These are phyloP conservation scores for Mesotaenium endlicherianum DNA, from an alignment of 139 green algal genomes.

Conservation along the genomic window DNA sequence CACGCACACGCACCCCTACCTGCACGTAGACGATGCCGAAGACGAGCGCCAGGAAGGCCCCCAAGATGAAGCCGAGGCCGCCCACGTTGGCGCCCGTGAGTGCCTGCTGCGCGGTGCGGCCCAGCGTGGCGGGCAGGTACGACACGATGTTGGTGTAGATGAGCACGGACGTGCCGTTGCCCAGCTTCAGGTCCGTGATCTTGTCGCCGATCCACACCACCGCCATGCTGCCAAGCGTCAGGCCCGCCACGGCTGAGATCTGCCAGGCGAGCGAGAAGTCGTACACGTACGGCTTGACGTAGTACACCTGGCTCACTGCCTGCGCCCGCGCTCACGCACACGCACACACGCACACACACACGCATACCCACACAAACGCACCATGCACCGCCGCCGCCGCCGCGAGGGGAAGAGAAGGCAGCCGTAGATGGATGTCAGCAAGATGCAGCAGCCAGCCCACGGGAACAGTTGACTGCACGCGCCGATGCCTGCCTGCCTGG, in stretches of 20 bases:
- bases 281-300: constrained; percentile 64
- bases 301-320: constrained; percentile 75
- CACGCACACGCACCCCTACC: too few species aligned
- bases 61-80: constrained; percentile 24
- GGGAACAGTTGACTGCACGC: too few species aligned
- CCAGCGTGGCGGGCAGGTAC: constrained; percentile 77
- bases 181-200: constrained; percentile 94
- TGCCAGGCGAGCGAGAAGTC: constrained; percentile 84
- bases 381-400: too few species aligned
- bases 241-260: constrained; percentile 59
- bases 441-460: too few species aligned
- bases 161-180: constrained; percentile 96
- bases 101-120: constrained; percentile 63
- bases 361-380: too few species aligned
- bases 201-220: constrained; percentile 82
- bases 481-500: too few species aligned
- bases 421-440: neutral
- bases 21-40: constrained; percentile 97
- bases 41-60: constrained; percentile 84
- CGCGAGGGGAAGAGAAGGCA: neutral
- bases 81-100: neutral
- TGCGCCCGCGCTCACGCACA: too few species aligned
- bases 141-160: constrained; percentile 97
- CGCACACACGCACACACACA: too few species aligned
- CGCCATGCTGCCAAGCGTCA: constrained; percentile 83